Conservation (phyloP, 768 basidiomycete genomes). For the Lactarius psammicola region DNA sequence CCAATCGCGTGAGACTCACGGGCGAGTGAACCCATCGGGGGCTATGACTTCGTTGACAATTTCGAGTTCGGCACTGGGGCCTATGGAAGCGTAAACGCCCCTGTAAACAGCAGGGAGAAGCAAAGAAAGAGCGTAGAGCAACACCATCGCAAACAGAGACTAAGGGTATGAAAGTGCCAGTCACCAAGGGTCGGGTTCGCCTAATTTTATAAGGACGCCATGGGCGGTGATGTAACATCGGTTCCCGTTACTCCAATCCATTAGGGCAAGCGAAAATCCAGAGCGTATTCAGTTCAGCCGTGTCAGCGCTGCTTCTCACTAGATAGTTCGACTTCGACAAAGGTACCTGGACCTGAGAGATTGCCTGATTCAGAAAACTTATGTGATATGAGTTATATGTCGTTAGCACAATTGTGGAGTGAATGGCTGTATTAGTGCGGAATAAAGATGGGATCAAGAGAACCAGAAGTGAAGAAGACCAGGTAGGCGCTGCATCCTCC, state of each 20-base stretch:
- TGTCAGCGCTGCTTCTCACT: background rate
- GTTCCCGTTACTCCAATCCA: too few species aligned
- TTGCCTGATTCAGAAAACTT: too few species aligned
- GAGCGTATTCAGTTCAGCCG: too few species aligned
- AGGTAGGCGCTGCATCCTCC: too few species aligned
- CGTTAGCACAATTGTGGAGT: too few species aligned
- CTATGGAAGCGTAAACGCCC: slow-evolving; percentile 24
- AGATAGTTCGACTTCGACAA: background rate
- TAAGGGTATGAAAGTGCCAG: background rate
- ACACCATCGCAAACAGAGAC: background rate
- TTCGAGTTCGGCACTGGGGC: slow-evolving; percentile 27
- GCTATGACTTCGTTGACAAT: slow-evolving; percentile 27
- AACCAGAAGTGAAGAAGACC: too few species aligned
- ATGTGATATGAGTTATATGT: too few species aligned
- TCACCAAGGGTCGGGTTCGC: background rate
- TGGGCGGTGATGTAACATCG: background rate
- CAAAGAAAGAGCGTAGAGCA: background rate
- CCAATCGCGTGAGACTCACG: background rate
- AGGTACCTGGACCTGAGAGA: background rate
- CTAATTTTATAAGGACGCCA: background rate
- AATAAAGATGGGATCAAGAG: too few species aligned
- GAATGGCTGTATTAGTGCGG: too few species aligned
- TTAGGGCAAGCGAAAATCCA: too few species aligned
- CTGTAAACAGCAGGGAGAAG: slow-evolving; percentile 14
- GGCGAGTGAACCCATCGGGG: slow-evolving; percentile 33